Conservation (phyloP, 352 stramenopile genomes). For the Thalassiosira exigua region DNA sequence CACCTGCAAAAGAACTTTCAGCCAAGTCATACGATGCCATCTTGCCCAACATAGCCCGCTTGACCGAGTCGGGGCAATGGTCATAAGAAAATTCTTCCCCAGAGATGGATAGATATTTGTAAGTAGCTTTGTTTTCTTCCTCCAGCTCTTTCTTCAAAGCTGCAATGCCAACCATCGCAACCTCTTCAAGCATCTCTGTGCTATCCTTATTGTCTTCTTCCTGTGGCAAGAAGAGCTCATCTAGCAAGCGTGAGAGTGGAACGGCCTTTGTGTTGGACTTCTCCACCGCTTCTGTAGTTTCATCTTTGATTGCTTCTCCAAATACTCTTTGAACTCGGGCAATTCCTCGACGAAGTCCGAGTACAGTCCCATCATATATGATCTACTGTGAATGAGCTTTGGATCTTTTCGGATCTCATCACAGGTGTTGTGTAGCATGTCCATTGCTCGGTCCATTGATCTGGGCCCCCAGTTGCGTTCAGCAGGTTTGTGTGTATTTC, state of each 20-base stretch:
- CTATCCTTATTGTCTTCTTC: neutral
- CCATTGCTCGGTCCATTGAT: conserved; percentile 26
- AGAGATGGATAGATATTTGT: conserved; percentile 26
- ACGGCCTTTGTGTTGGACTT: neutral
- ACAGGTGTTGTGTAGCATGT: conserved; percentile 17
- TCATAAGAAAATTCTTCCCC: neutral
- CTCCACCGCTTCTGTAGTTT: neutral
- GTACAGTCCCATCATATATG: conserved; percentile 23
- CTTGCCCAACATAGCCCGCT: conserved; percentile 24
- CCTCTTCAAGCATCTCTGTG: neutral
- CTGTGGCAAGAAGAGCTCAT: neutral
- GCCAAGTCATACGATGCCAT: conserved; percentile 26
- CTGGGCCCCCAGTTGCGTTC: conserved; percentile 19
- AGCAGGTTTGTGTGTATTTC: conserved; percentile 29
- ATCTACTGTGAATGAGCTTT: conserved; percentile 35
- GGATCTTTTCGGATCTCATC: conserved; percentile 17
- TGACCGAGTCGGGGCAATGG: neutral
- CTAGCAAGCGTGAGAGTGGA: neutral
- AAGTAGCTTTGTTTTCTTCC: conserved; percentile 32
- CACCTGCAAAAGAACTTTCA: conserved; percentile 29
- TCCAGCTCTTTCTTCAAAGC: conserved; percentile 2
- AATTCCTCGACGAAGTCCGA: conserved; percentile 1
- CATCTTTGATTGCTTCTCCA: conserved; percentile 14
- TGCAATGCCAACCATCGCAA: neutral
- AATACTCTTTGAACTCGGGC: conserved; percentile 19